Conservation (phyloP, 768 basidiomycete genomes). For the Boletus vermiculosoides region DNA sequence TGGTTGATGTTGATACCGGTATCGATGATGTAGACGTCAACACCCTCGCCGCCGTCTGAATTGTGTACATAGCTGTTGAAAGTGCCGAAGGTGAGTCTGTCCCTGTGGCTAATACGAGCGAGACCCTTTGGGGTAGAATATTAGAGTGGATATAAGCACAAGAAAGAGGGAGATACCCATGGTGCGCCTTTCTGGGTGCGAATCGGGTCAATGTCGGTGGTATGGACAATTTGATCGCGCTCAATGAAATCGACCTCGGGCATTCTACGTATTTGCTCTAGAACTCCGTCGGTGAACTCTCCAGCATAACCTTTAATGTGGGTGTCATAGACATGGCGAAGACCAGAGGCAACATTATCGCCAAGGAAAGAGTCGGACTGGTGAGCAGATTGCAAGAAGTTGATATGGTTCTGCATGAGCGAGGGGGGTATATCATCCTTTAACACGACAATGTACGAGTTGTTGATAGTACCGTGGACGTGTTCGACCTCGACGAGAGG, state of each 20-base stretch:
- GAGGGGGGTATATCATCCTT: constrained; percentile 62
- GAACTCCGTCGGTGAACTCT: constrained; percentile 61
- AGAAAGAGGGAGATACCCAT: constrained; percentile 58
- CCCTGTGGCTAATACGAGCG: constrained; percentile 89
- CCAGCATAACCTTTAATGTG: constrained; percentile 81
- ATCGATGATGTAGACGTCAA: constrained; percentile 87
- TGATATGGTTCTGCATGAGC: constrained; percentile 72
- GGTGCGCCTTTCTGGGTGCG: constrained; percentile 67
- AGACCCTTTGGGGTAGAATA: constrained; percentile 69
- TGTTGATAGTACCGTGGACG: constrained; percentile 71
- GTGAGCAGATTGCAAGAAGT: constrained; percentile 68
- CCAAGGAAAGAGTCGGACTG: constrained; percentile 51
- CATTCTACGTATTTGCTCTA: constrained; percentile 74
- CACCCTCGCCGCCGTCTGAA: constrained; percentile 77
- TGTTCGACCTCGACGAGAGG: constrained; percentile 60
- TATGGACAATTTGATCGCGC: constrained; percentile 89
- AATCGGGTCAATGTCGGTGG: constrained; percentile 35
- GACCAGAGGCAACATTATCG: constrained; percentile 45
- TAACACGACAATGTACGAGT: constrained; percentile 94
- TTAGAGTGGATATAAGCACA: constrained; percentile 10
- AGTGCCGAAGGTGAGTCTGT: constrained; percentile 70
- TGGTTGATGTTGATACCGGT: constrained; percentile 89
- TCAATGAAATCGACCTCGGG: constrained; percentile 94
- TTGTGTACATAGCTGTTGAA: constrained; percentile 84
- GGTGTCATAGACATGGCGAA: constrained; percentile 75